These are phyloP conservation scores for Zymoseptoria crescenta DNA, from an alignment of 2,329 filamentous ascomycete species.

Conservation along the genomic window DNA sequence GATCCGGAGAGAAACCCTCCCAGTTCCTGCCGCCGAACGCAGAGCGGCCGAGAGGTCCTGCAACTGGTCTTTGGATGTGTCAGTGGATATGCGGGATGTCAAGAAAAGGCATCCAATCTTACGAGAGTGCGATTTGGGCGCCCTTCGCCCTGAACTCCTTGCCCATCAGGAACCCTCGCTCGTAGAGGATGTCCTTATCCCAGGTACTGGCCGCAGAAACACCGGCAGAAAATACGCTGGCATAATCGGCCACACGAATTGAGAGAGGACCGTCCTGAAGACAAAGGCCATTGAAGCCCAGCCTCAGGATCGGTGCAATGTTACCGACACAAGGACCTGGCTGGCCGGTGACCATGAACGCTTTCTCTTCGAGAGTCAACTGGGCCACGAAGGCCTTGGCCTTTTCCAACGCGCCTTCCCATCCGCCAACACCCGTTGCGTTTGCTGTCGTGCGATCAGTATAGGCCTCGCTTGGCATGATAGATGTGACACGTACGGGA, in stretches of 20 bases:
- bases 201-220: constrained; percentile 77
- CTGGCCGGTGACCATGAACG: constrained; percentile 9
- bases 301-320: constrained; percentile 13
- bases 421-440: constrained; percentile 15
- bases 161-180: constrained; percentile 65
- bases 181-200: constrained; percentile 62
- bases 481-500: constrained; percentile 1
- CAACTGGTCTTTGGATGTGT: neutral
- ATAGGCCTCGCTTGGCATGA: neutral
- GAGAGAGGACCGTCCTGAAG: constrained; percentile 22
- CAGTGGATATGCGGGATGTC: constrained; percentile 28
- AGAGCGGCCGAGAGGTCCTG: neutral
- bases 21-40: constrained; percentile 55
- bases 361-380: constrained; percentile 13
- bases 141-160: constrained; percentile 67
- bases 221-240: constrained; percentile 71
- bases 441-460: constrained; percentile 5
- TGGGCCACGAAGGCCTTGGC: constrained; percentile 12
- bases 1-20: constrained; percentile 66
- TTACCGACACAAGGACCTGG: constrained; percentile 26
- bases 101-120: constrained; percentile 30
- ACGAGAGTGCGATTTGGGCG: constrained; percentile 18
- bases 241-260: constrained; percentile 68
- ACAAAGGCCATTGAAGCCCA: constrained; percentile 12
- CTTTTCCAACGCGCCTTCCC: constrained; percentile 1